Percentiles rank a stretch among this genome's conserved stretches.
Evolutionary conservation across 2,329 filamentous ascomycete genomes (phyloP).

Genomic region (Fusarium sp.): DNA sequence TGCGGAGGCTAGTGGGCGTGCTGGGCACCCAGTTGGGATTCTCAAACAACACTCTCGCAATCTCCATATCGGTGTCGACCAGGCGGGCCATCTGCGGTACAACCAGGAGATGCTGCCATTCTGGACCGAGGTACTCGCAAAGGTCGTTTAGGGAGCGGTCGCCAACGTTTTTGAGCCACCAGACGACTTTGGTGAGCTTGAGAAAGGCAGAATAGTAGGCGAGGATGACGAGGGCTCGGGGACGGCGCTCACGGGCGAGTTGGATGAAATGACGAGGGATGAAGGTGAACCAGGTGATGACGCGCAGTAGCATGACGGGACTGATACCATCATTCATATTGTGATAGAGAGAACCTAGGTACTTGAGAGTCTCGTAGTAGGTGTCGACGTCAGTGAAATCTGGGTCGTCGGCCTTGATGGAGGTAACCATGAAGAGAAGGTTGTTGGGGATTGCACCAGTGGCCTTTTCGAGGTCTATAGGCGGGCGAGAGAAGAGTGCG

Average conservation of each 20-base stretch:
- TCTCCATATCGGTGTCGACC: conserved; percentile 46
- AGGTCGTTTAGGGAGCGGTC: conserved; percentile 58
- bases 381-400: conserved; percentile 51
- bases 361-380: conserved; percentile 58
- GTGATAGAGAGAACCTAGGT: conserved; percentile 60
- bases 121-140: conserved; percentile 48
- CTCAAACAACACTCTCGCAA: conserved; percentile 55
- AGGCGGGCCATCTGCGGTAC: conserved; percentile 52
- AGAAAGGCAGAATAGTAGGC: conserved; percentile 62
- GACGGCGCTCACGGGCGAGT: conserved; percentile 52
- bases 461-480: conserved; percentile 55
- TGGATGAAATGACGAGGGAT: conserved; percentile 55
- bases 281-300: conserved; percentile 63
- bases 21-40: conserved; percentile 53
- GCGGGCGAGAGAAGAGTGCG: conserved; percentile 58
- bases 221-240: conserved; percentile 60
- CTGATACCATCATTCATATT: conserved; percentile 57
- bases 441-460: conserved; percentile 55
- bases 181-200: conserved; percentile 54
- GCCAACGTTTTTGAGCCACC: conserved; percentile 61
- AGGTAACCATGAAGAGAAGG: conserved; percentile 59
- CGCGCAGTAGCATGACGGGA: conserved; percentile 56
- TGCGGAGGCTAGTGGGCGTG: conserved; percentile 15
- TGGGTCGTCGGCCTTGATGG: conserved; percentile 53
- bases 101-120: conserved; percentile 53